phyloP scores from a whole-genome alignment of 805 yeast species.

The Scheffersomyces coipomensis region DNA sequence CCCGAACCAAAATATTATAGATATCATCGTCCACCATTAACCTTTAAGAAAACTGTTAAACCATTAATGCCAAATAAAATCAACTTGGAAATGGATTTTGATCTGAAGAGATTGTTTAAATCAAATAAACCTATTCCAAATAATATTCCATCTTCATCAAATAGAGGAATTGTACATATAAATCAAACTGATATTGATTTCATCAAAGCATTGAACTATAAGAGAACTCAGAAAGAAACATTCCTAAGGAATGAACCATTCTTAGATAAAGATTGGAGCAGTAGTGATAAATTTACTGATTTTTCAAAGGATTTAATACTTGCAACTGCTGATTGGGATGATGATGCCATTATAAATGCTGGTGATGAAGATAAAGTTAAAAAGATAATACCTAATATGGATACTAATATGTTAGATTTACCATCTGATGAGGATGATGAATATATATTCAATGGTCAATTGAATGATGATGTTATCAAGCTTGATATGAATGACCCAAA shows the following conservation, averaged over 20 bases:
- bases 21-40: slow-evolving; percentile 51
- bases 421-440: slow-evolving; percentile 57
- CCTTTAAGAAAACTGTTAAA: slow-evolving; percentile 23
- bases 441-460: slow-evolving; percentile 69
- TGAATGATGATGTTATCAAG: slow-evolving; percentile 39
- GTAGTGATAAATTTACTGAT: slow-evolving; percentile 36
- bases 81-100: slow-evolving; percentile 60
- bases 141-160: not conserved
- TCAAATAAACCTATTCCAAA: slow-evolving; percentile 12
- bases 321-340: slow-evolving; percentile 80
- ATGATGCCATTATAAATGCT: slow-evolving; percentile 57
- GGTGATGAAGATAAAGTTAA: slow-evolving; percentile 16
- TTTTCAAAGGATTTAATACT: slow-evolving; percentile 57
- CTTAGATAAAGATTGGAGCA: slow-evolving; percentile 29
- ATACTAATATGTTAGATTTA: slow-evolving; percentile 19
- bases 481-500: slow-evolving; percentile 88
- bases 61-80: slow-evolving; percentile 61
- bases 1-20: slow-evolving; percentile 57
- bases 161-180: slow-evolving; percentile 15
- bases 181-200: slow-evolving; percentile 31
- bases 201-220: slow-evolving; percentile 24
- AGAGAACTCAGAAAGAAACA: slow-evolving; percentile 8
- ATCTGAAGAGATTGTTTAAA: slow-evolving; percentile 54
- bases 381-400: slow-evolving; percentile 5
- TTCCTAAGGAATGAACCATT: slow-evolving; percentile 27